These are phyloP conservation scores for Crithidia brevicula DNA, from an alignment of 208 protist genomes.

Conservation along the genomic window DNA sequence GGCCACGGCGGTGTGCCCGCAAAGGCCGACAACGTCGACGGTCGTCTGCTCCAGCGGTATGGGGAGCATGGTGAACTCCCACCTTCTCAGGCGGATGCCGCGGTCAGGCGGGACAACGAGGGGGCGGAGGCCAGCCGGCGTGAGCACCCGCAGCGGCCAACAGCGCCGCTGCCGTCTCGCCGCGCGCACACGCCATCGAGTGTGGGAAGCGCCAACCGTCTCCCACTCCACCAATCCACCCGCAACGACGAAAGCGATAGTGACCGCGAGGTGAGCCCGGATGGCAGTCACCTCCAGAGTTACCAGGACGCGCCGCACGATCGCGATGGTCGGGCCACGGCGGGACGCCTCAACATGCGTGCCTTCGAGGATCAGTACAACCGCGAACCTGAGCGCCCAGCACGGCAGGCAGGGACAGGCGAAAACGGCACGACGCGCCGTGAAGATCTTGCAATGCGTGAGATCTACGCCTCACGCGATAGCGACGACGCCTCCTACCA, in stretches of 20 bases:
- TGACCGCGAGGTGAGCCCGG: background rate
- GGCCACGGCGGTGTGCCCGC: too few relatives aligned
- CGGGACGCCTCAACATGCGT: constrained; percentile 9
- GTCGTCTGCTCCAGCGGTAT: too few relatives aligned
- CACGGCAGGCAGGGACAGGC: background rate
- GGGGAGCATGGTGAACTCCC: too few relatives aligned
- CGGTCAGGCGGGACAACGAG: too few relatives aligned
- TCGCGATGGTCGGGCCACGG: background rate
- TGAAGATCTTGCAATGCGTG: background rate
- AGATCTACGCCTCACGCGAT: constrained; percentile 15
- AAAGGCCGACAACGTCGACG: too few relatives aligned
- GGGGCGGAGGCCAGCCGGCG: background rate
- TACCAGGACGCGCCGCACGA: background rate
- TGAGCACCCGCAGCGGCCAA: constrained; percentile 2
- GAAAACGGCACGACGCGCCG: constrained; percentile 5
- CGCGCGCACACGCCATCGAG: background rate
- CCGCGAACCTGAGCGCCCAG: background rate
- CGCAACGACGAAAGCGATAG: background rate
- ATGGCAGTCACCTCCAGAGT: too few relatives aligned
- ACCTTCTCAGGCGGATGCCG: too few relatives aligned
- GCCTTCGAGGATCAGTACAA: constrained; percentile 10
- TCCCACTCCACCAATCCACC: background rate
- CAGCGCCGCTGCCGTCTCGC: constrained; percentile 3
- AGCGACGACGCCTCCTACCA: constrained; percentile 15
- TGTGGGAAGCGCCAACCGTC: background rate